A percentile compares a stretch with the other conserved stretches of the same genome.
Conservation (phyloP, 164 flowering plant genomes). For the Tetracentron sinense region DNA sequence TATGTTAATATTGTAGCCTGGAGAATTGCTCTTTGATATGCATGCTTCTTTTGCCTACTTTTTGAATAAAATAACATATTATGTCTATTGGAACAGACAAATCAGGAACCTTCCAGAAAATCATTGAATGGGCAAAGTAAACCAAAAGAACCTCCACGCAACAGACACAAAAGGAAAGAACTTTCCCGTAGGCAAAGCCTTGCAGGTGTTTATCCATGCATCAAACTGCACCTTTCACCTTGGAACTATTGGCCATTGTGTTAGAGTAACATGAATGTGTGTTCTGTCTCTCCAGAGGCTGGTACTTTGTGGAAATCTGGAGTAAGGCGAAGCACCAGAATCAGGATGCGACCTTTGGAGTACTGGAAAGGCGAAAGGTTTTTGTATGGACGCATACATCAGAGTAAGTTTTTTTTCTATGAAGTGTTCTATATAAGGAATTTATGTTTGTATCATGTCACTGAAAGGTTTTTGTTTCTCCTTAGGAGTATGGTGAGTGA, state of each 20-base stretch:
- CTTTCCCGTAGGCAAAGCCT: constrained; percentile 48
- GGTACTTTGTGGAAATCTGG: constrained; percentile 58
- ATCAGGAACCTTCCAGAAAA: constrained; percentile 17
- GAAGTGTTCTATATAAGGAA: too few species aligned
- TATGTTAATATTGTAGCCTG: neutral
- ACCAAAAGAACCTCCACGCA: constrained; percentile 18
- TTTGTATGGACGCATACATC: constrained; percentile 62
- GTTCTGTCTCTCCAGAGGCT: constrained; percentile 32
- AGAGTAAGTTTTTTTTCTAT: constrained; percentile 44
- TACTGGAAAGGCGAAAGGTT: constrained; percentile 85
- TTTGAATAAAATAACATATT: too few species aligned
- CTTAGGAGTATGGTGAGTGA: too few species aligned
- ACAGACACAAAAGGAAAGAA: constrained; percentile 21
- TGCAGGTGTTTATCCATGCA: constrained; percentile 42
- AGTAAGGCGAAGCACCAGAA: constrained; percentile 68
- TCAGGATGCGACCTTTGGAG: constrained; percentile 62
- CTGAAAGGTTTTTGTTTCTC: neutral
- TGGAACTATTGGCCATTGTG: neutral
- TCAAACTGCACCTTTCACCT: neutral
- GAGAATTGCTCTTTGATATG: neutral
- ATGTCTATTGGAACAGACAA: neutral
- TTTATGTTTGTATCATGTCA: neutral
- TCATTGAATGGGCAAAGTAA: constrained; percentile 14
- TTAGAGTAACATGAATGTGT: neutral
- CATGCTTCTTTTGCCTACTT: neutral